Evolutionary conservation across 306 rosid species (phyloP).

Genomic region (Cucumis melo): DNA sequence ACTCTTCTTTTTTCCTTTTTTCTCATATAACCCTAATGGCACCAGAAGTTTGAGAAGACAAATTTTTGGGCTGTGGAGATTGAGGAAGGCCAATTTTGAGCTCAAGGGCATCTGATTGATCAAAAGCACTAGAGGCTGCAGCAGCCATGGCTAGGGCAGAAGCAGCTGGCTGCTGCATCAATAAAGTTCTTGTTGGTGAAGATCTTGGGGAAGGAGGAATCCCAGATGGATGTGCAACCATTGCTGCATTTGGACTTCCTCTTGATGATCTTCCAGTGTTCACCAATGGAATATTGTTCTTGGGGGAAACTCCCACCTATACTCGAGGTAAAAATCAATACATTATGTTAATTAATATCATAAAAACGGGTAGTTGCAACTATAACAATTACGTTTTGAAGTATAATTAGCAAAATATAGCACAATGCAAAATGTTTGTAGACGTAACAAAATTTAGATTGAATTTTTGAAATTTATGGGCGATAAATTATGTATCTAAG

Average conservation of each 20-base stretch:
- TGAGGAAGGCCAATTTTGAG: slow-evolving; percentile 31
- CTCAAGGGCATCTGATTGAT: slow-evolving; percentile 16
- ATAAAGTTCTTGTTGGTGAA: neutral
- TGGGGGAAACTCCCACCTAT: slow-evolving; percentile 15
- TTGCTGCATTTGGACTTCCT: neutral
- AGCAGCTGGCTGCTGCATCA: neutral
- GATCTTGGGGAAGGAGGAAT: slow-evolving; percentile 30
- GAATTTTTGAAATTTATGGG: too few species aligned
- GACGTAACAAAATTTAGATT: too few species aligned
- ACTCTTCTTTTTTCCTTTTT: too few species aligned
- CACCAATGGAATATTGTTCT: slow-evolving; percentile 8
- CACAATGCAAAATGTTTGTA: too few species aligned
- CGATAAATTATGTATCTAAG: too few species aligned
- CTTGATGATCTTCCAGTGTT: neutral
- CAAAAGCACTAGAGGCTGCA: neutral
- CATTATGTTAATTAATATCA: too few species aligned
- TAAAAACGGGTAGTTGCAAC: too few species aligned
- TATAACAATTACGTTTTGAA: too few species aligned
- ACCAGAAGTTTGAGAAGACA: slow-evolving; percentile 16
- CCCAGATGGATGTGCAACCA: slow-evolving; percentile 26
- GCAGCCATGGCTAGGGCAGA: neutral
- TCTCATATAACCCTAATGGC: slow-evolving; percentile 22
- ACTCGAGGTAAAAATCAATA: too few species aligned
- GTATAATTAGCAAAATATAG: too few species aligned
- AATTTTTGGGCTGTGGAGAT: slow-evolving; percentile 9